Evolutionary conservation across 208 protist genomes (phyloP).

Genomic region (Wallacemonas sp.): DNA sequence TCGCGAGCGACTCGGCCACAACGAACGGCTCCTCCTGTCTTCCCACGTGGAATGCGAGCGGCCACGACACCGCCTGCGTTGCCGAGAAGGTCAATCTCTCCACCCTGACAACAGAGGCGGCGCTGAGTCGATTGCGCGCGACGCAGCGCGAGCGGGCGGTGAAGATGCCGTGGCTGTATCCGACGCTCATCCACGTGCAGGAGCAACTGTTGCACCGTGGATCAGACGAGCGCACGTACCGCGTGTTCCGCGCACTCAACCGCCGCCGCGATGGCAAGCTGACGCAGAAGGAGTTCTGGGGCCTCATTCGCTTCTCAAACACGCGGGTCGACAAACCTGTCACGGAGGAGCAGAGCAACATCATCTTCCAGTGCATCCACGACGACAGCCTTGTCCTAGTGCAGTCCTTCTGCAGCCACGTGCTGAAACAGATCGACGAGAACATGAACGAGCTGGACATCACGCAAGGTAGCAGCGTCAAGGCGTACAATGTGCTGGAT

Average conservation of each 20-base stretch:
- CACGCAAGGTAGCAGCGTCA: too few relatives aligned
- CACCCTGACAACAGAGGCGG: background rate
- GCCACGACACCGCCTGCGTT: background rate
- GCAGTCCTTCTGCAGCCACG: conserved; percentile 12
- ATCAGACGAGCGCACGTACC: conserved; percentile 28
- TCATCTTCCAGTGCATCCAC: conserved; percentile 34
- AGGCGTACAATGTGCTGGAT: too few relatives aligned
- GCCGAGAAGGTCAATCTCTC: background rate
- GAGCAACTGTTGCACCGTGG: conserved; percentile 49
- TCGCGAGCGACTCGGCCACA: background rate
- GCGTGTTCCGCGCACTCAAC: conserved; percentile 57
- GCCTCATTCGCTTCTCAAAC: conserved; percentile 56
- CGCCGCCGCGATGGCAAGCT: conserved; percentile 47
- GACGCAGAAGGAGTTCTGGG: conserved; percentile 50
- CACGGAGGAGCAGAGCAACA: conserved; percentile 33
- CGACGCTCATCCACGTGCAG: conserved; percentile 54
- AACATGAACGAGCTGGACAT: too few relatives aligned
- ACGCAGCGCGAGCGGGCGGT: conserved; percentile 5
- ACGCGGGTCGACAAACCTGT: conserved; percentile 45
- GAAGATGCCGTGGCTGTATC: conserved; percentile 61
- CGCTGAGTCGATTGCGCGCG: conserved; percentile 7
- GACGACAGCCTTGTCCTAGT: conserved; percentile 33
- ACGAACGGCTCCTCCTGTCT: background rate
- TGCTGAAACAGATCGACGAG: background rate
- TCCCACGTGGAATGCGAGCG: background rate